A percentile compares a stretch with the other conserved stretches of the same genome.
phyloP scores from a whole-genome alignment of 371 early-diverging fungal species.

The Mucor velutinosus region DNA sequence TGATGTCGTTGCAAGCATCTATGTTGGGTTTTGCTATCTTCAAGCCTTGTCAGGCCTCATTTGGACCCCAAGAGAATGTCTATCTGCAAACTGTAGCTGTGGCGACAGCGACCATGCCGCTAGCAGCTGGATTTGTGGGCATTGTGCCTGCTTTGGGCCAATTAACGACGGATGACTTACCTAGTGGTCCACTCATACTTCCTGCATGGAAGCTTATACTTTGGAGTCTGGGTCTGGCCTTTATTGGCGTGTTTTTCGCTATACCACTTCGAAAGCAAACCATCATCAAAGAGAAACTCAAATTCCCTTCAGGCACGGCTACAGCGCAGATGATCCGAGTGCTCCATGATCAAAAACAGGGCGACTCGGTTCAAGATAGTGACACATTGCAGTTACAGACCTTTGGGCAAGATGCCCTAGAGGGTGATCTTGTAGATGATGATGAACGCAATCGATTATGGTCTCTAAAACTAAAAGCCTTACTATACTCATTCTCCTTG shows the following conservation, averaged over 20 bases:
- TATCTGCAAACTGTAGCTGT: constrained; percentile 78
- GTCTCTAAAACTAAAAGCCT: constrained; percentile 46
- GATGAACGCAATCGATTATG: not conserved
- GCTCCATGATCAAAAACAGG: constrained; percentile 46
- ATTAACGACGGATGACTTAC: constrained; percentile 53
- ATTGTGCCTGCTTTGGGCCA: constrained; percentile 71
- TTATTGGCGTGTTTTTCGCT: constrained; percentile 89
- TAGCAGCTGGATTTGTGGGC: constrained; percentile 77
- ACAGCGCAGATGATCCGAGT: constrained; percentile 84
- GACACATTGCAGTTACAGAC: not conserved
- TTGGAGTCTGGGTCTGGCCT: constrained; percentile 77
- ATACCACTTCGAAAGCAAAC: constrained; percentile 79
- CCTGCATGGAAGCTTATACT: constrained; percentile 58
- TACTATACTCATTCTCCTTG: constrained; percentile 56
- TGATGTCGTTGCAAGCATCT: constrained; percentile 83
- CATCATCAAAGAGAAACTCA: constrained; percentile 74
- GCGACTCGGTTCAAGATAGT: not conserved
- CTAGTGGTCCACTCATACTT: constrained; percentile 42
- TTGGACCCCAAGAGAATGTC: constrained; percentile 77
- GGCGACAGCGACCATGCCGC: constrained; percentile 84
- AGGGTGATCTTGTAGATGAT: not conserved
- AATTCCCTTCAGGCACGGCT: constrained; percentile 84
- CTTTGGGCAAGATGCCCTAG: not conserved
- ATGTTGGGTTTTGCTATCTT: constrained; percentile 75
- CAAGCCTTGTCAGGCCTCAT: constrained; percentile 58